Percentiles rank a stretch among this genome's conserved stretches.
Evolutionary conservation across 1,284 basidiomycete species (phyloP).

Genomic region (Microbotryomycetes sp.): DNA sequence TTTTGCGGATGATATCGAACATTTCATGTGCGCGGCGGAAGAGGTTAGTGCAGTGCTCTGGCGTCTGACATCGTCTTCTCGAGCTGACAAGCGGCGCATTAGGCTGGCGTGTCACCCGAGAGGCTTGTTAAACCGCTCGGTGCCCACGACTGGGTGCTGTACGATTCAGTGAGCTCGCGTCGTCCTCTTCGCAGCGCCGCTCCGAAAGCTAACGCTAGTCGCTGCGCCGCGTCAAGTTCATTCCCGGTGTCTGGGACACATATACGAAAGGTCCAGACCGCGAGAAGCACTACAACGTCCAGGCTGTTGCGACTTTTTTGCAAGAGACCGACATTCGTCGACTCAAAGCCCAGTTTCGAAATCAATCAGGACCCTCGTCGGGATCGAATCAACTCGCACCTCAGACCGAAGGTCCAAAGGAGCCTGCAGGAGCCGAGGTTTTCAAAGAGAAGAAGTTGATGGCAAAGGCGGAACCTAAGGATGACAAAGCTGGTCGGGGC

Average conservation of each 20-base stretch:
- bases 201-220: not conserved
- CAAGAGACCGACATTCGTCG: not conserved
- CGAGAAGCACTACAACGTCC: constrained; percentile 3
- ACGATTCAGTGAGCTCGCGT: constrained; percentile 6
- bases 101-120: constrained; percentile 21
- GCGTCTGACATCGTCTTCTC: too few relatives aligned
- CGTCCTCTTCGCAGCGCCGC: not conserved
- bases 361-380: not conserved
- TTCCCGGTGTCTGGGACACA: constrained; percentile 9
- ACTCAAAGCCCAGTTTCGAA: not conserved
- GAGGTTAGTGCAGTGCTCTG: too few relatives aligned
- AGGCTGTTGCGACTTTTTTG: constrained; percentile 11
- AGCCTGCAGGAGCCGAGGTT: not conserved
- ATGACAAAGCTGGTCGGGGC: not conserved
- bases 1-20: constrained; percentile 19
- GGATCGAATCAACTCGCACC: not conserved
- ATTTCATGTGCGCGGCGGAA: constrained; percentile 5
- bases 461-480: not conserved
- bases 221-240: not conserved
- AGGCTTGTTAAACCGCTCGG: constrained; percentile 7
- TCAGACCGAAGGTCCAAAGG: not conserved
- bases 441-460: not conserved
- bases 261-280: constrained; percentile 8
- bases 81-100: too few relatives aligned
- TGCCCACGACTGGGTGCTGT: constrained; percentile 21